These are phyloP conservation scores for Gillenia trifoliata DNA, from an alignment of 306 rosid species.

Conservation along the genomic window DNA sequence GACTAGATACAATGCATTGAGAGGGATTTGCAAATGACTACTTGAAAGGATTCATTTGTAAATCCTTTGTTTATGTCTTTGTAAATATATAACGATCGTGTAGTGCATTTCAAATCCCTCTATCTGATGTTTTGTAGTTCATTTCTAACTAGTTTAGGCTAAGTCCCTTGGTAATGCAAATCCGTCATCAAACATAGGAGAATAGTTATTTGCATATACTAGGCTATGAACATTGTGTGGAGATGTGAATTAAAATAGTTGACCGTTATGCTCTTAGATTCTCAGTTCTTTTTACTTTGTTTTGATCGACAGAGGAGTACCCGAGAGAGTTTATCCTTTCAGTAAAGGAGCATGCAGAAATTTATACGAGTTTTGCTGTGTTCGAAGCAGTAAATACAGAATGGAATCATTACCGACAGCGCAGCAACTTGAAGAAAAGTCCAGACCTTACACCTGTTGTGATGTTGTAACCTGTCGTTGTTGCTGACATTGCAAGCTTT, in stretches of 20 bases:
- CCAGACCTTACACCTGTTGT: constrained; percentile 67
- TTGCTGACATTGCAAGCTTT: constrained; percentile 43
- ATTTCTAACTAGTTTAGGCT: background rate
- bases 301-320: constrained; percentile 53
- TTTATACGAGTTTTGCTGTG: constrained; percentile 70
- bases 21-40: background rate
- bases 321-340: constrained; percentile 86
- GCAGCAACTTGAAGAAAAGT: constrained; percentile 51
- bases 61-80: background rate
- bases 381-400: constrained; percentile 23
- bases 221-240: background rate
- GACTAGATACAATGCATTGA: background rate
- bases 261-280: background rate
- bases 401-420: constrained; percentile 63
- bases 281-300: background rate
- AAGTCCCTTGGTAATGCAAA: background rate
- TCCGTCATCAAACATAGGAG: background rate
- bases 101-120: background rate
- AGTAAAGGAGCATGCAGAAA: constrained; percentile 76
- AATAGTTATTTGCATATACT: background rate
- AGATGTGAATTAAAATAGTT: no score
- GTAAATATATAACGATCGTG: background rate
- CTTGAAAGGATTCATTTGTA: no score
- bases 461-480: constrained; percentile 69
- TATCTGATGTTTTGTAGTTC: background rate